Conservation (phyloP, 805 yeast genomes). For the Blastobotrys attinorum region DNA sequence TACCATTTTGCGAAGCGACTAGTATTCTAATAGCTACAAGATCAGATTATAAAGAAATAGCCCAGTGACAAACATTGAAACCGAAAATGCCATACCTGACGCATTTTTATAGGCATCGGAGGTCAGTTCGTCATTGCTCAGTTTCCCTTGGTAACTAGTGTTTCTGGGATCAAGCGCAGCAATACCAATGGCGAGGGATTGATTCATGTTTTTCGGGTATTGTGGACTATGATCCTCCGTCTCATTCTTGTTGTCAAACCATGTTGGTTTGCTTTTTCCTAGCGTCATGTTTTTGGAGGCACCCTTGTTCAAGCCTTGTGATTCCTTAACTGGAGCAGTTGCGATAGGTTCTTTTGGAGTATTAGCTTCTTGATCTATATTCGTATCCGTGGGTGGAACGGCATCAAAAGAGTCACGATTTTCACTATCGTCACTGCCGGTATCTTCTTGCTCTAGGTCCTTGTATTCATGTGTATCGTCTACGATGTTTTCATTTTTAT, state of each 20-base stretch:
- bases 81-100: background rate
- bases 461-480: background rate
- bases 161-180: too few species aligned
- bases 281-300: too few species aligned
- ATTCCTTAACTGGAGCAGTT: too few species aligned
- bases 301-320: too few species aligned
- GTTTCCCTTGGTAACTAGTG: too few species aligned
- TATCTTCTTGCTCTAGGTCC: background rate
- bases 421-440: slow-evolving; percentile 4
- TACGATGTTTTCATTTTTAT: background rate
- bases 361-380: too few species aligned
- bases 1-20: background rate
- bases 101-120: background rate
- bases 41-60: background rate
- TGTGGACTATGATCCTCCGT: background rate
- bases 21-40: background rate
- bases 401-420: too few species aligned
- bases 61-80: background rate
- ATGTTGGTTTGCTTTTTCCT: too few species aligned
- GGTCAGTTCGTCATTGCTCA: background rate
- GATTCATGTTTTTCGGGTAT: too few species aligned
- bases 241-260: slow-evolving; percentile 1
- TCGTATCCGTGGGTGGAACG: too few species aligned
- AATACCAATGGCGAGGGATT: too few species aligned
- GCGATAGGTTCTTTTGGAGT: too few species aligned